Conservation (phyloP, 768 basidiomycete genomes). For the Tricholoma flavovirens region DNA sequence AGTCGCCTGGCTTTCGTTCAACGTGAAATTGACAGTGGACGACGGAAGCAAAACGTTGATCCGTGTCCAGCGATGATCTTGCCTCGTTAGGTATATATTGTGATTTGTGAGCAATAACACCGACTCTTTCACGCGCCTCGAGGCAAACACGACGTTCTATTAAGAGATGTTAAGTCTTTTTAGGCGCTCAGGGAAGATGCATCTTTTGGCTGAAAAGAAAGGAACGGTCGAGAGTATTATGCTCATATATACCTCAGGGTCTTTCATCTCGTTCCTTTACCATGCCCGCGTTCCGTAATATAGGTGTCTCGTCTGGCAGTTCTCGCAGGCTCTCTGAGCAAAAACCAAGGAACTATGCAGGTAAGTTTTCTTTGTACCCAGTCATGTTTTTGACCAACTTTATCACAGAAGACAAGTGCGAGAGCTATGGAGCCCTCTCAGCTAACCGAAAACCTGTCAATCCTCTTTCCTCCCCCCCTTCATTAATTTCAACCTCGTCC, state of each 20-base stretch:
- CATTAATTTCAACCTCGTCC: neutral
- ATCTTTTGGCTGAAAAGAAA: slow-evolving; percentile 18
- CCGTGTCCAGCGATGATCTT: slow-evolving; percentile 5
- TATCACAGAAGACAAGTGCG: slow-evolving; percentile 6
- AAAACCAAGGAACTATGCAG: slow-evolving; percentile 28
- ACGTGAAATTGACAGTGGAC: neutral
- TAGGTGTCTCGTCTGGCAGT: slow-evolving; percentile 22
- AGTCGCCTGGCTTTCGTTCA: neutral
- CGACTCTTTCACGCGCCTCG: slow-evolving; percentile 16
- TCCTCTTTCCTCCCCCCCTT: neutral
- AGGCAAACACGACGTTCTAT: slow-evolving; percentile 35
- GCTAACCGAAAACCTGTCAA: neutral
- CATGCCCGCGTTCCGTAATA: slow-evolving; percentile 13
- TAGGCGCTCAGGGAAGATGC: slow-evolving; percentile 15
- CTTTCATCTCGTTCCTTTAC: neutral
- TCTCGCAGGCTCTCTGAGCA: slow-evolving; percentile 41
- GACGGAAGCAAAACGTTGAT: slow-evolving; percentile 9
- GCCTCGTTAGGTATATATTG: neutral
- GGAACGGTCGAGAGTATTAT: slow-evolving; percentile 3
- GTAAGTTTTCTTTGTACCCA: slow-evolving; percentile 11
- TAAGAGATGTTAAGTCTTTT: slow-evolving; percentile 26
- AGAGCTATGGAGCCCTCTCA: slow-evolving; percentile 5
- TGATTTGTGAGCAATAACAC: slow-evolving; percentile 6
- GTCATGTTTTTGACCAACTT: neutral
- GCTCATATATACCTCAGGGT: neutral